Conservation (phyloP, 352 stramenopile species). For the Phytophthora tubulina region DNA sequence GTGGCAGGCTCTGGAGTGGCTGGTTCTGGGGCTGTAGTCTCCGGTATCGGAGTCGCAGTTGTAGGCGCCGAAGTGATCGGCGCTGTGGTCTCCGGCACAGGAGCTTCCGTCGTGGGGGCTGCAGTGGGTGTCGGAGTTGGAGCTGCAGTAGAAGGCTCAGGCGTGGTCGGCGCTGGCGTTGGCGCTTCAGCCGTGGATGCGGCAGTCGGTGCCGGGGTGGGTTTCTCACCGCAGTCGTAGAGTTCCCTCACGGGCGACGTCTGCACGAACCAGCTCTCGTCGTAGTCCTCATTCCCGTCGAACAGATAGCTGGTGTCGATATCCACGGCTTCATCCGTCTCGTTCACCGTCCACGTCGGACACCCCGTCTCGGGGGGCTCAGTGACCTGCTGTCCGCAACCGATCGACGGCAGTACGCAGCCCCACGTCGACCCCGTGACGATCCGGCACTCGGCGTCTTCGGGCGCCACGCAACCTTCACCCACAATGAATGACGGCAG, state of each 20-base stretch:
- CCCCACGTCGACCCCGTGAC: constrained; percentile 41
- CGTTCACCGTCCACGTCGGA: constrained; percentile 24
- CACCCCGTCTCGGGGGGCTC: constrained; percentile 4
- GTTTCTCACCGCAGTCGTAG: constrained; percentile 35
- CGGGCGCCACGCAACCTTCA: constrained; percentile 34
- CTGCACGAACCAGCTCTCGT: constrained; percentile 41
- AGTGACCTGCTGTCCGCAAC: constrained; percentile 18
- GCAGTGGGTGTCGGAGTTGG: background rate
- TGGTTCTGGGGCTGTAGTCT: constrained; percentile 1
- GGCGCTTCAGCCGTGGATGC: background rate
- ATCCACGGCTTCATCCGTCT: constrained; percentile 9
- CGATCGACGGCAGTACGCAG: constrained; percentile 45
- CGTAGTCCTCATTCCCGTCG: constrained; percentile 34
- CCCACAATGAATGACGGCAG: constrained; percentile 47
- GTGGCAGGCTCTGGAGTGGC: constrained; percentile 1
- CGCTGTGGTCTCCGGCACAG: background rate
- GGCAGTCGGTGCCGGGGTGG: constrained; percentile 19
- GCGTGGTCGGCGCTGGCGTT: constrained; percentile 3
- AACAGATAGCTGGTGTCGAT: constrained; percentile 31
- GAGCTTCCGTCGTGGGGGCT: constrained; percentile 2
- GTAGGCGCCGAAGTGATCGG: constrained; percentile 11
- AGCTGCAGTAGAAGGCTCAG: constrained; percentile 4
- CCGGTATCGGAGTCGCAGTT: background rate
- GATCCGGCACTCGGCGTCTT: constrained; percentile 42
- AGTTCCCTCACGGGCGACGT: constrained; percentile 26